Evolutionary conservation across 164 flowering plant species (phyloP).

Genomic region (Vitis cinerea): DNA sequence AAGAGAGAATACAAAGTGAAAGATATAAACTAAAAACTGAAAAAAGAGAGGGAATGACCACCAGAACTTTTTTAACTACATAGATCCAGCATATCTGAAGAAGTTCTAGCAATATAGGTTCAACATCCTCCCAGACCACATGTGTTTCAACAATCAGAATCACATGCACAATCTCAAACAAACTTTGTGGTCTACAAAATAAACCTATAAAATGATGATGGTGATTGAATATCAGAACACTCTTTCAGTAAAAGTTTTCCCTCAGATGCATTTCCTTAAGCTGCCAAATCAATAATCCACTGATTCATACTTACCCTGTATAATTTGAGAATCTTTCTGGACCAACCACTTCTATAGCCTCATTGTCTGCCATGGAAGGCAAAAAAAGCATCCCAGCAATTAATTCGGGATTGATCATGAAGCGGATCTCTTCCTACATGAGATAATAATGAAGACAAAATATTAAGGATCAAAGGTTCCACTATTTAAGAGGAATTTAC

Average conservation of each 20-base stretch:
- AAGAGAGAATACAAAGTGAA: too few species aligned
- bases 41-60: too few species aligned
- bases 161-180: too few species aligned
- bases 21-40: too few species aligned
- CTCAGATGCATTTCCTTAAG: too few species aligned
- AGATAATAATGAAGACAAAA: neutral
- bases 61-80: too few species aligned
- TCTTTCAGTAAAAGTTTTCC: too few species aligned
- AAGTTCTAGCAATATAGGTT: neutral
- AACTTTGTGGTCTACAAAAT: too few species aligned
- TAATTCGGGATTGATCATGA: slow-evolving; percentile 95
- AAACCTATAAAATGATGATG: too few species aligned
- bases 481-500: neutral
- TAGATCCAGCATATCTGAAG: neutral
- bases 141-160: too few species aligned
- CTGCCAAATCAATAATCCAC: neutral
- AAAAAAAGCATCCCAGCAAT: slow-evolving; percentile 88
- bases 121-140: neutral
- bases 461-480: neutral
- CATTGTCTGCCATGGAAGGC: slow-evolving; percentile 83
- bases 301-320: slow-evolving; percentile 54
- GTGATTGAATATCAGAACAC: too few species aligned
- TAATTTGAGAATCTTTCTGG: slow-evolving; percentile 84
- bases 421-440: slow-evolving; percentile 90
- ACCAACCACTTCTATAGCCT: slow-evolving; percentile 92